These are phyloP conservation scores for Botrytis fragariae DNA, from an alignment of 2,329 filamentous ascomycete species.

Conservation along the genomic window DNA sequence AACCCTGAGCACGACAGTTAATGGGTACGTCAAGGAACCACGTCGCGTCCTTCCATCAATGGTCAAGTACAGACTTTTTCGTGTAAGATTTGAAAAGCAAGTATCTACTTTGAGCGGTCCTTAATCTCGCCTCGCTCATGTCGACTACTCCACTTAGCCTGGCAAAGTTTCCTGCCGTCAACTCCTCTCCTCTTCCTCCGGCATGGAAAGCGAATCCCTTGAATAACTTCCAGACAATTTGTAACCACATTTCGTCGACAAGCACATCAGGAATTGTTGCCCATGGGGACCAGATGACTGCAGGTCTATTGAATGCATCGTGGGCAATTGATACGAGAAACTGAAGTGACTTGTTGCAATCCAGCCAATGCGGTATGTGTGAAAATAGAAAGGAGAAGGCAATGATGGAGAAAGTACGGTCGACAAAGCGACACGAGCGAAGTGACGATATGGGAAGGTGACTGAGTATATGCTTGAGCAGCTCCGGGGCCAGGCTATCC, in stretches of 20 bases:
- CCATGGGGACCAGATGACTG: conserved; percentile 15
- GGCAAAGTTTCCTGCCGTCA: conserved; percentile 28
- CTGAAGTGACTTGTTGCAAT: conserved; percentile 6
- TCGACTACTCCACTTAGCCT: conserved; percentile 27
- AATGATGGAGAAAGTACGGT: conserved; percentile 24
- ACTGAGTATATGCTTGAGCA: conserved; percentile 25
- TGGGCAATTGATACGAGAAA: conserved; percentile 11
- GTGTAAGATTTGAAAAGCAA: conserved; percentile 25
- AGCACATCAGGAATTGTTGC: conserved; percentile 22
- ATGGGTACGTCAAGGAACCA: neutral
- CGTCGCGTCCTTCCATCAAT: neutral
- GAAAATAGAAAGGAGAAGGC: conserved; percentile 23
- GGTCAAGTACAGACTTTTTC: neutral
- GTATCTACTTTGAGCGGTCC: conserved; percentile 30
- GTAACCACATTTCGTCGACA: conserved; percentile 23
- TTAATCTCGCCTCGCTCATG: conserved; percentile 27
- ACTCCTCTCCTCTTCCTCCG: neutral
- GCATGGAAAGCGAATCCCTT: conserved; percentile 3
- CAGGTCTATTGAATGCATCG: neutral
- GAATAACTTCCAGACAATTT: conserved; percentile 27
- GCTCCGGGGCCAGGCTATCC: conserved; percentile 25
- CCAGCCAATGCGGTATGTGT: conserved; percentile 26
- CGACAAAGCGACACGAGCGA: conserved; percentile 24
- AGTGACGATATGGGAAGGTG: conserved; percentile 25
- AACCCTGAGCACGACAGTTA: neutral